Base-by-base conservation (phyloP, 2,329 filamentous ascomycete species). In the Botryotinia globosa region DNA sequence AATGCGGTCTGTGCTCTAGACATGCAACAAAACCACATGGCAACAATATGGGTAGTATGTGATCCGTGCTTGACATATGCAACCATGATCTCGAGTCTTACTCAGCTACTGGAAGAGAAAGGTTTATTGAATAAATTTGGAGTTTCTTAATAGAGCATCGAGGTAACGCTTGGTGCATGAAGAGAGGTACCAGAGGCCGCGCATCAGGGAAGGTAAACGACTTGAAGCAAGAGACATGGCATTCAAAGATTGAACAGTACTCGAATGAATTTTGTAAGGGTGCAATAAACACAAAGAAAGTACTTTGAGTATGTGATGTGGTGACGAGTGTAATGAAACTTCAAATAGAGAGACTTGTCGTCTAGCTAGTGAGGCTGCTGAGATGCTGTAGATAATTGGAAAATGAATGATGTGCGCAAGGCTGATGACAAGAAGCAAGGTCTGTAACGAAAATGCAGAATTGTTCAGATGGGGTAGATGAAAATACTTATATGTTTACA, bases 11-110 rank as follows among this genome's bases (percentile, higher is more conserved):
- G 45, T 67, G 45, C 64, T 67, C 34, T 20, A 67, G 39, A 62
- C 20, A 61, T 69, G 67, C 67, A 69, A 69, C 67, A 69, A 69
- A 69, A 45, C 54, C n/a, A 32, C 22, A 69, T 62, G 56, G 14
- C 22, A 62, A 69, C 22, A 29, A 32, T 29, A 42, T 67, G 64
- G 45, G 48, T 67, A 67, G 45, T 56, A 67, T 54, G 48, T 67
- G 64, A 67, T 67, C 64, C 34, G 48, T 54, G 64, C 64, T 67
- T 67, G 64, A 67, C 34, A 42, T 56, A 67, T 67, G 45, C 48
- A 56, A 67, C 34, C 64, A 56, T 54, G 9, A 32, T 56, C 34
- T 42, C 22, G 37, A 29, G 64, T 42, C 25, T 54, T 67, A 39
- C 45, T 67, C 64, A 32, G 45, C 25, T 67, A 10, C 22, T 12